Evolutionary conservation across 1,139 yeast species (phyloP), one percentile per base, ranked within the genome.

Genomic region (Meyerozyma smithsonii): DNA sequence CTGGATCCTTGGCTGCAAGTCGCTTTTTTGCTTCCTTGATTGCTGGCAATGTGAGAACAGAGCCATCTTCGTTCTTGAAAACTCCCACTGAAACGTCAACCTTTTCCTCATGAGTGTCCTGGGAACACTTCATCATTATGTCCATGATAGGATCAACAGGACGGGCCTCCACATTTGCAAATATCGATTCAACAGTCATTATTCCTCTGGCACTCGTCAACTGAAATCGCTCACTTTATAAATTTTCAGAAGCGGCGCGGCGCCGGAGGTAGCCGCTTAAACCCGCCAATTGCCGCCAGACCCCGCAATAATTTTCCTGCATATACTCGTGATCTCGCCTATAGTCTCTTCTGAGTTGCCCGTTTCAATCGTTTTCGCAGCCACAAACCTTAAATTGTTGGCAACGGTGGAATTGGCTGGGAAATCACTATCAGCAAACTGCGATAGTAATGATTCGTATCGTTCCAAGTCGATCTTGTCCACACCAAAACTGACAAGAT

Each of bases 81-180:
- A 70, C 74, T 2, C 76, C 76, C 25, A 69, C 66, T 20, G 69
- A 59, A 16, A 68, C 65, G 44, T 70, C 75, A 23, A 69, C 55
- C 50, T 70, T 69, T 14, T 50, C 37, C 3, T 66, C 59, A 37
- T 47, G 36, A 16, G 56, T 39, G 50, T 70, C 76, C 10, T 48
- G 40, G 8, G 48, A 50, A 46, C 51, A 62, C 25, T 51, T 52
- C 25, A 46, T 46, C 60, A 64, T 57, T 36, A 65, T 58, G 39
- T 52, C 49, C 39, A 66, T 55, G 36, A 70, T 66, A 28, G 74
- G 74, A 48, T 70, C 75, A n/a, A 59, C 51, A 8, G 51, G 57
- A 37, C 55, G 61, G 23, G 52, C 49, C 14, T 51, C 54, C 36
- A 68, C 55, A 28, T 49, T 49, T 28, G 57, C 42, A 46, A 58